Percentiles rank a stretch among this genome's conserved stretches.
These are phyloP conservation scores for Globisporangium viniferum DNA, from an alignment of 352 stramenopile species.

Conservation along the genomic window DNA sequence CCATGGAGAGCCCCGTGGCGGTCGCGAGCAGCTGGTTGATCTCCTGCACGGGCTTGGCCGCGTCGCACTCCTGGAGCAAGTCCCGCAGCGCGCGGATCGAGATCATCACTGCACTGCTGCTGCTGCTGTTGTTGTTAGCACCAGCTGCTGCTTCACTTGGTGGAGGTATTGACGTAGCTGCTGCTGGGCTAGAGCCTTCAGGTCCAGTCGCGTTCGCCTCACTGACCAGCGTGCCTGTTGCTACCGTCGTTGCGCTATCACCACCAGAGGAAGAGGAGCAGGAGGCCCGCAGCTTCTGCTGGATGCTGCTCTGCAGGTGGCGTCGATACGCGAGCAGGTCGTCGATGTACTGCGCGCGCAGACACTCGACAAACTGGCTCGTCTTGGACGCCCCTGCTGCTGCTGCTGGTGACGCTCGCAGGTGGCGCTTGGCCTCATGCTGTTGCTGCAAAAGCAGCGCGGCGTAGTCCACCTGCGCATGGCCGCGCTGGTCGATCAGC, in stretches of 20 bases:
- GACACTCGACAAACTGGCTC: conserved; percentile 35
- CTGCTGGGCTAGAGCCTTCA: background rate
- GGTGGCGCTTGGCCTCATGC: conserved; percentile 15
- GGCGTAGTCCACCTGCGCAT: conserved; percentile 38
- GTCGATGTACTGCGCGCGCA: conserved; percentile 57
- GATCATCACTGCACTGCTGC: conserved; percentile 42
- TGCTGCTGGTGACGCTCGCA: background rate
- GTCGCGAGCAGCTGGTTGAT: conserved; percentile 34
- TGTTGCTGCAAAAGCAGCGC: conserved; percentile 32
- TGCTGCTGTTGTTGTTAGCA: background rate
- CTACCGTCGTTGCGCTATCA: background rate
- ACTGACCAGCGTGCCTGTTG: background rate
- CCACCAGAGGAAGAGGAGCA: background rate
- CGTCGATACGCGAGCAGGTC: conserved; percentile 49
- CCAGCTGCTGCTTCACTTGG: background rate
- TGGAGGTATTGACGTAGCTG: no score
- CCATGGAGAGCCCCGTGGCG: conserved; percentile 32
- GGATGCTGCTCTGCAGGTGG: conserved; percentile 37
- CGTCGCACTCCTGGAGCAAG: conserved; percentile 44
- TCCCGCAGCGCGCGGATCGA: conserved; percentile 38
- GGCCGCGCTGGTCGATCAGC: conserved; percentile 39
- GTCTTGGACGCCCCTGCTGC: background rate
- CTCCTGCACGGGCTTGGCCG: conserved; percentile 52
- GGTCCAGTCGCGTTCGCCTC: background rate
- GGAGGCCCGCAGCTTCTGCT: conserved; percentile 16